Base-by-base conservation (phyloP, 192 early-diverging fungal species). In the Chytriomyces confervae region DNA sequence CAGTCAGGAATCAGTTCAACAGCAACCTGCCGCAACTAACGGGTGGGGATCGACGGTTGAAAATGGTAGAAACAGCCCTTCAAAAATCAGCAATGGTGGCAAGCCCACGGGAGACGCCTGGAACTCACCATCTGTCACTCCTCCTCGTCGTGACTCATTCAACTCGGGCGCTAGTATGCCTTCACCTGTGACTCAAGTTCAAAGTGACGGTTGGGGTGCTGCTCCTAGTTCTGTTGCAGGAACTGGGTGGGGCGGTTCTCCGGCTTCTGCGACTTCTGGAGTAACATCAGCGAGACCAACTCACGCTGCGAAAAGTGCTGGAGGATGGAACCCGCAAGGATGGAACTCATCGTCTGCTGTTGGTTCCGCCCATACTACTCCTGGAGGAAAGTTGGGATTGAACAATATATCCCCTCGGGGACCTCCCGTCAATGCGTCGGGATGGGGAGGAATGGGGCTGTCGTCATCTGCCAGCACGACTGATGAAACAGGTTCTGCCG, bases 321-420 rank as follows among this genome's bases (percentile, higher is more conserved):
- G 49, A 66, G 74, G 74, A 20, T 76, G 74, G 74, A 66, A 66
- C 50, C 64, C 62, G n/a, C 63, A 76, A 36, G 16, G 44, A 16
- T 66, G 74, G 62, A 36, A 36, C 36, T 36, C 36, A 36, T 36
- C 36, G 36, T 36, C 36, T 36, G 36, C 36, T 1, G 36, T 36
- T 2, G 36, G 36, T 36, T 36, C 36, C 36, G 36, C 36, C 36
- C 36, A 36, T 36, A 36, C 20, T 36, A 36, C 36, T 36, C 36
- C 36, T 36, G 36, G 36, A 36, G 36, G 36, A 36, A 36, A 36
- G 2, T 36, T 36, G 36, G 36, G 36, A 36, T 36, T 36, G 36
- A 36, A 36, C 36, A 36, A 36, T 36, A 36, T 36, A 36, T 11
- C 24, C 24, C 74, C 64, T 29, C 7, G 36, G 5, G 74, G 74